These are phyloP conservation scores for Xerocomus spinulosus DNA, from an alignment of 768 basidiomycete species.

Conservation along the genomic window DNA sequence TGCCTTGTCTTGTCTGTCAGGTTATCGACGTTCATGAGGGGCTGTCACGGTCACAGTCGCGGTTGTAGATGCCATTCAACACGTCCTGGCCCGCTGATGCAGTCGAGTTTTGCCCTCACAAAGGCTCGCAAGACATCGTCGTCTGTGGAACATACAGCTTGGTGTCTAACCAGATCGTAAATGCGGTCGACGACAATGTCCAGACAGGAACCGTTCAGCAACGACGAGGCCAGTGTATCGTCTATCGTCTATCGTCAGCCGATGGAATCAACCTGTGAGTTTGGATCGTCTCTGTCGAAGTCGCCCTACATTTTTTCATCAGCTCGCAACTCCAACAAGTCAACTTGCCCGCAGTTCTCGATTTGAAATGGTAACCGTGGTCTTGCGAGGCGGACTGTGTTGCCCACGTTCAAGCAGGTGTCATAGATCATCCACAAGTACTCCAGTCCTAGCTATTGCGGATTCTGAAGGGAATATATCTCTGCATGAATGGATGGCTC, in stretches of 20 bases:
- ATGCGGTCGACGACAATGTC: background rate
- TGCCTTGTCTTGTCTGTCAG: conserved; percentile 84
- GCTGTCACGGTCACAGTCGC: conserved; percentile 6
- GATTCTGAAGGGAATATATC: conserved; percentile 81
- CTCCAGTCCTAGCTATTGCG: conserved; percentile 64
- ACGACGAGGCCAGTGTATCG: conserved; percentile 68
- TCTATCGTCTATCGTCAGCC: conserved; percentile 46
- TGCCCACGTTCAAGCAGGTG: conserved; percentile 43
- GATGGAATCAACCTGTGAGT: conserved; percentile 36
- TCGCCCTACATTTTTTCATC: background rate
- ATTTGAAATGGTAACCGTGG: conserved; percentile 90
- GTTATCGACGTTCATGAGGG: conserved; percentile 49
- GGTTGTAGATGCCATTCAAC: conserved; percentile 37
- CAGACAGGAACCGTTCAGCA: conserved; percentile 27
- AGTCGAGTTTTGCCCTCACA: conserved; percentile 84
- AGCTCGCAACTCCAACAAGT: conserved; percentile 65
- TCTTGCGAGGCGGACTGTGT: background rate
- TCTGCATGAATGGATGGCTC: conserved; percentile 51
- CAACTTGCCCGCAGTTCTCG: conserved; percentile 75
- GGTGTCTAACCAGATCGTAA: conserved; percentile 29
- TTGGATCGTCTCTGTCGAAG: background rate
- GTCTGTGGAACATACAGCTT: conserved; percentile 93
- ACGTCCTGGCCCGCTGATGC: conserved; percentile 86
- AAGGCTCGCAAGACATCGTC: conserved; percentile 55
- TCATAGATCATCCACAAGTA: conserved; percentile 40